Evolutionary conservation across 2,329 filamentous ascomycete genomes (phyloP).

Genomic region (Pyrenophora seminiperda): DNA sequence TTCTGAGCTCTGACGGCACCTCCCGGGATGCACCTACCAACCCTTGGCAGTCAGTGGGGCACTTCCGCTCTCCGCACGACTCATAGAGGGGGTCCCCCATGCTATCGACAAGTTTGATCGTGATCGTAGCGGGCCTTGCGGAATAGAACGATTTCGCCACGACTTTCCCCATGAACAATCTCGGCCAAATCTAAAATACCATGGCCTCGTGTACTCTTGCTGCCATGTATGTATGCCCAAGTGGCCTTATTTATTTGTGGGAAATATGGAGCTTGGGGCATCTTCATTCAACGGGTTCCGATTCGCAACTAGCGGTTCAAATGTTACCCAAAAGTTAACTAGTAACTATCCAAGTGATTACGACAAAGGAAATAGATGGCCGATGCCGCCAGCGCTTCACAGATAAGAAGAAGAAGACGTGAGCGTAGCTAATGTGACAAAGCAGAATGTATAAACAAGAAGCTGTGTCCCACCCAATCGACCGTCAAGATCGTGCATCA

Average conservation of each 20-base stretch:
- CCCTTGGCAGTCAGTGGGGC: conserved; percentile 19
- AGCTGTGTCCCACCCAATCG: conserved; percentile 25
- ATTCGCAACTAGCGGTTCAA: conserved; percentile 5
- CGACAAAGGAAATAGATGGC: conserved; percentile 8
- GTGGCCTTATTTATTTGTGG: background rate
- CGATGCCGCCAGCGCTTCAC: background rate
- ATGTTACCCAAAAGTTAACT: conserved; percentile 5
- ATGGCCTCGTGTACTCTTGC: no score
- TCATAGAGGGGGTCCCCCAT: conserved; percentile 2
- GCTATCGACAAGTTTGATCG: background rate
- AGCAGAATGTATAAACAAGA: conserved; percentile 27
- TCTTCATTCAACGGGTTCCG: conserved; percentile 1
- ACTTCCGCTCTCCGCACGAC: conserved; percentile 11
- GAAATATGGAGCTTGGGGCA: background rate
- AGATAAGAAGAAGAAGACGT: conserved; percentile 3
- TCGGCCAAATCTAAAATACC: no score
- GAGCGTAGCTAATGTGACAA: conserved; percentile 10
- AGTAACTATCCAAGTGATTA: conserved; percentile 8
- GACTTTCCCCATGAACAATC: no score
- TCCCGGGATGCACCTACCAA: conserved; percentile 4
- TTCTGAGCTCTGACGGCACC: conserved; percentile 14
- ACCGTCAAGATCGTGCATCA: conserved; percentile 37
- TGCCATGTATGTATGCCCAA: no score
- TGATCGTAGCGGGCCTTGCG: no score
- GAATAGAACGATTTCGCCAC: no score